Evolutionary conservation across 306 rosid species (phyloP), one percentile per base, ranked within the genome.

Genomic region (Castanopsis chinensis): DNA sequence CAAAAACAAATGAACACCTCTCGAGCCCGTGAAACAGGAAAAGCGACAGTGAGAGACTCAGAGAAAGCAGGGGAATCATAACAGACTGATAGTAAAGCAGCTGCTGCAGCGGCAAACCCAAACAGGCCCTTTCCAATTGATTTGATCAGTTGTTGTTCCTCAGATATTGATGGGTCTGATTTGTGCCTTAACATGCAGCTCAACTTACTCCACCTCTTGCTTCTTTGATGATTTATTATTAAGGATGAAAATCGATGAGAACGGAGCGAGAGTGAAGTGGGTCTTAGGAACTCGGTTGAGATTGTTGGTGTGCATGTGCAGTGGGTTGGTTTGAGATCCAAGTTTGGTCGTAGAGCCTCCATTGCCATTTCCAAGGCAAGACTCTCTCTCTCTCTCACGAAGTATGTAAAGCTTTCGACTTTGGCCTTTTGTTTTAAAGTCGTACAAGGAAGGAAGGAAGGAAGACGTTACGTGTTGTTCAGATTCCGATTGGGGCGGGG

Each of bases 31-130:
- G 99, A 95, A 78, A 88, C 94, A 3, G 99, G 99, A 77, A 95
- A 95, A 75, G 98, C 98, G 19, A 95, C 92, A 4, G 99, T 92
- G 37, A 95, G 95, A 12, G 99, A 95, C 86, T 95, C 97, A 3
- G 98, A 91, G 1, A 90, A 78, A 76, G 91, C 90, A 1, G 93
- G 91, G 23, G 94, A 76, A 32, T 88, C 81, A 18, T 85, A 83
- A 28, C 83, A 89, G 45, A 92, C 76, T 5, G 90, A 90, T n/a
- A 79, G 77, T 17, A 88, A 74, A 10, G 96, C 68, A 43, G 94
- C 83, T 0, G 89, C 87, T 0, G 96, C 89, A 71, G 89, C 93
- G 20, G 98, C 93, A 49, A 91, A 85, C 28, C 91, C 90, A 28
- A 89, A 41, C 57, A 87, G 77, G 10, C 85, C 85, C 83, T 83